A percentile compares a stretch with the other conserved stretches of the same genome.
phyloP scores from a whole-genome alignment of 2,329 filamentous ascomycete species.

The Clonostachys rosea region DNA sequence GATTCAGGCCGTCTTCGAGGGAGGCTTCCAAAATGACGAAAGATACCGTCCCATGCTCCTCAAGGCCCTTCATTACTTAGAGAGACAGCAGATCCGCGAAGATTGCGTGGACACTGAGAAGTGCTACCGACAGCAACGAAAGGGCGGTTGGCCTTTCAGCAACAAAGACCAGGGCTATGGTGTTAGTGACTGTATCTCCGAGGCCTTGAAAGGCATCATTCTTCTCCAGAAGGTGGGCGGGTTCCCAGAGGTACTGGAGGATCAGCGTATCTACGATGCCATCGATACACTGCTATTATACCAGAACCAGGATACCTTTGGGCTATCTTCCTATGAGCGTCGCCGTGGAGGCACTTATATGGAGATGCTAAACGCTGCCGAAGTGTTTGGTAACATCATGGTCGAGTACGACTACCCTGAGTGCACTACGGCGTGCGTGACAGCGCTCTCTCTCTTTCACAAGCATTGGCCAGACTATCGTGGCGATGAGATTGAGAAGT shows the following conservation, averaged over 20 bases:
- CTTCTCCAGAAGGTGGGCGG: constrained; percentile 74
- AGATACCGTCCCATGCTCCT: constrained; percentile 80
- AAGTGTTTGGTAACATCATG: constrained; percentile 97
- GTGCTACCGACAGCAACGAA: constrained; percentile 86
- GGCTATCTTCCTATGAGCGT: constrained; percentile 85
- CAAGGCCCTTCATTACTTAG: constrained; percentile 79
- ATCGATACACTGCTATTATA: constrained; percentile 88
- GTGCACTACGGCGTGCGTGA: constrained; percentile 93
- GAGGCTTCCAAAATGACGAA: constrained; percentile 70
- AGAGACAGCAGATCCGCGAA: constrained; percentile 85
- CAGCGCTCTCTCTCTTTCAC: constrained; percentile 77
- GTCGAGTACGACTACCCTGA: constrained; percentile 98
- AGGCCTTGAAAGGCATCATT: constrained; percentile 83
- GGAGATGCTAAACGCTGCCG: constrained; percentile 88
- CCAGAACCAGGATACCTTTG: constrained; percentile 74
- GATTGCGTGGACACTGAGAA: constrained; percentile 71
- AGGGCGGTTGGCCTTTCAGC: constrained; percentile 95
- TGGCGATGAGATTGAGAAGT: constrained; percentile 64
- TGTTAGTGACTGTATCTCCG: constrained; percentile 90
- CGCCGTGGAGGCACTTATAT: constrained; percentile 72
- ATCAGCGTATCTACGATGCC: constrained; percentile 78
- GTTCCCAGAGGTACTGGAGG: constrained; percentile 70
- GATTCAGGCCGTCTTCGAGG: constrained; percentile 76
- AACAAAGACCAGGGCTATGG: constrained; percentile 90
- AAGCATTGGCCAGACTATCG: constrained; percentile 80